Conservation (phyloP, 2,329 filamentous ascomycete species). For the Pseudohalonectria lignicola region DNA sequence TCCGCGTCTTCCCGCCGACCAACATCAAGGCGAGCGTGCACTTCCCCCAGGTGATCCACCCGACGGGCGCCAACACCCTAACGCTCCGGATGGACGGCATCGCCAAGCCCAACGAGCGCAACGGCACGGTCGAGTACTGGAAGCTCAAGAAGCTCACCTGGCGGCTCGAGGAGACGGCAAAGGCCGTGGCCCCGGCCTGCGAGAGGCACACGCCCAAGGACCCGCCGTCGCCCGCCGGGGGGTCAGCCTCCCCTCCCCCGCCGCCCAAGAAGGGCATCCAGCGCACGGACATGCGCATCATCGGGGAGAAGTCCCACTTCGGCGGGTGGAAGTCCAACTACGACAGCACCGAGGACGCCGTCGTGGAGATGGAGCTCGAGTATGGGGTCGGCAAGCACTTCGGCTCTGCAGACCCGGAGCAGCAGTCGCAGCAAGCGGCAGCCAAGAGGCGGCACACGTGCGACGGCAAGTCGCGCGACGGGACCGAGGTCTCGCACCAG, state of each 20-base stretch:
- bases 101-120: slow-evolving; percentile 55
- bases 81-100: slow-evolving; percentile 79
- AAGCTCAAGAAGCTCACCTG: slow-evolving; percentile 84
- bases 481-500: slow-evolving; percentile 71
- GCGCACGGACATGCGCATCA: slow-evolving; percentile 64
- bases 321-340: slow-evolving; percentile 78
- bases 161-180: slow-evolving; percentile 82
- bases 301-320: slow-evolving; percentile 75
- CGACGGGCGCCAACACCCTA: slow-evolving; percentile 71
- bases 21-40: slow-evolving; percentile 81
- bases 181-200: slow-evolving; percentile 71
- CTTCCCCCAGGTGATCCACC: slow-evolving; percentile 74
- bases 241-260: too few species aligned
- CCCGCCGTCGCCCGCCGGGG: slow-evolving; percentile 26
- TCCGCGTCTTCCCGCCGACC: slow-evolving; percentile 92
- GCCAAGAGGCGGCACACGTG: slow-evolving; percentile 53
- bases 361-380: slow-evolving; percentile 71
- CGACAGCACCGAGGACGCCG: slow-evolving; percentile 34
- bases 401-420: neutral
- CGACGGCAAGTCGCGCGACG: slow-evolving; percentile 63
- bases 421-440: slow-evolving; percentile 18
- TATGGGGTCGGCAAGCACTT: slow-evolving; percentile 46
- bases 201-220: slow-evolving; percentile 50
- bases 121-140: slow-evolving; percentile 70
- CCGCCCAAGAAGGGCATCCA: slow-evolving; percentile 51